These are phyloP conservation scores for Cercospora berteroae DNA, from an alignment of 2,329 filamentous ascomycete species.

Conservation along the genomic window DNA sequence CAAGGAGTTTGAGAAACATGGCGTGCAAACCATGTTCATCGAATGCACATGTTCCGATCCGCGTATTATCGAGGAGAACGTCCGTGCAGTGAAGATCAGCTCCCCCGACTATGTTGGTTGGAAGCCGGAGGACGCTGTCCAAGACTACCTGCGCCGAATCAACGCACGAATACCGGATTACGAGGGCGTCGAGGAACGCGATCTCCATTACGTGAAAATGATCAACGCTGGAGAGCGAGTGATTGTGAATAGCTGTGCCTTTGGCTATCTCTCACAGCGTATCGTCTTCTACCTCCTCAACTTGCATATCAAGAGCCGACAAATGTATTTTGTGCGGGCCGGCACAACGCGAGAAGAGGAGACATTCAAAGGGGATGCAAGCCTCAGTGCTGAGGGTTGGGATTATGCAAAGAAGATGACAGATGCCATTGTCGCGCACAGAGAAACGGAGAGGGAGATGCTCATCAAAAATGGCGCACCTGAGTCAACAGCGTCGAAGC, in stretches of 20 bases:
- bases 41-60: conserved; percentile 95
- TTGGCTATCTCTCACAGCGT: conserved; percentile 92
- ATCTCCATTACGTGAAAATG: conserved; percentile 99
- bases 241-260: conserved; percentile 94
- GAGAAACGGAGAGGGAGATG: conserved; percentile 73
- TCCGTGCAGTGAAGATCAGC: conserved; percentile 94
- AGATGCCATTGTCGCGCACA: conserved; percentile 76
- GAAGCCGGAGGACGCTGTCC: conserved; percentile 87
- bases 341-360: conserved; percentile 85
- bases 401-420: conserved; percentile 84
- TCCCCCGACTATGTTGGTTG: conserved; percentile 95
- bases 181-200: conserved; percentile 90
- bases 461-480: conserved; percentile 66
- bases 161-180: conserved; percentile 91
- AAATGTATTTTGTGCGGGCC: conserved; percentile 87
- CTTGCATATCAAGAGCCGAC: conserved; percentile 90
- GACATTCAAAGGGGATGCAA: conserved; percentile 86
- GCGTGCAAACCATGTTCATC: conserved; percentile 93
- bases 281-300: conserved; percentile 99
- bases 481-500: conserved; percentile 65
- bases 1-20: conserved; percentile 96
- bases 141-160: conserved; percentile 86
- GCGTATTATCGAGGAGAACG: conserved; percentile 91
- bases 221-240: conserved; percentile 93
- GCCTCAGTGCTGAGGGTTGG: conserved; percentile 74